Conservation (phyloP, 2,329 filamentous ascomycete genomes). For the Monilinia fructigena region DNA sequence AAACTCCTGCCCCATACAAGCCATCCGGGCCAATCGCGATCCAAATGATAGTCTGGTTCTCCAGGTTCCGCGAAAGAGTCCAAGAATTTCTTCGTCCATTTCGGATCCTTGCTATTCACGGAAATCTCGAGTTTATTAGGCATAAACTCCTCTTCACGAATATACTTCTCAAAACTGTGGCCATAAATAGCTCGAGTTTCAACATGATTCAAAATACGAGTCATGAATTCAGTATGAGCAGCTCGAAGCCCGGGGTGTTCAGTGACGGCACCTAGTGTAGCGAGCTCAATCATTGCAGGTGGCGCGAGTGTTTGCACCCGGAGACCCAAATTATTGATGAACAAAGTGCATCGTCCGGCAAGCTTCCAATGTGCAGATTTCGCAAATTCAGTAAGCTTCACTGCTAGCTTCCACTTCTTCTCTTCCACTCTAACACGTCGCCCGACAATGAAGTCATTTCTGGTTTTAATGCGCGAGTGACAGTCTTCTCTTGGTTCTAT, state of each 20-base stretch:
- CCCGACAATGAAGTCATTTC: constrained; percentile 71
- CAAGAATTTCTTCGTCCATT: constrained; percentile 78
- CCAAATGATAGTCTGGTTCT: constrained; percentile 81
- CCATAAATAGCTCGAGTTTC: constrained; percentile 82
- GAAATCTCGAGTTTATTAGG: constrained; percentile 72
- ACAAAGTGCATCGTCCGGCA: constrained; percentile 82
- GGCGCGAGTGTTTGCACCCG: constrained; percentile 89
- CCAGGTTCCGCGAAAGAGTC: constrained; percentile 71
- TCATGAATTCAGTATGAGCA: constrained; percentile 78
- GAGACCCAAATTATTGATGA: constrained; percentile 85
- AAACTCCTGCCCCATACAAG: constrained; percentile 91
- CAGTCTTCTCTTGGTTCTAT: constrained; percentile 23
- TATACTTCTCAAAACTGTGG: constrained; percentile 84
- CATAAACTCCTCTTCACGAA: constrained; percentile 76
- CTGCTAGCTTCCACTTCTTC: constrained; percentile 76
- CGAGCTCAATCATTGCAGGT: constrained; percentile 76
- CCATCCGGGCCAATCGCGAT: constrained; percentile 92
- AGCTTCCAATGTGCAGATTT: constrained; percentile 94
- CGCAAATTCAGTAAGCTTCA: constrained; percentile 76
- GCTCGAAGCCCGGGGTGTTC: constrained; percentile 82
- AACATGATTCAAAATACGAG: constrained; percentile 74
- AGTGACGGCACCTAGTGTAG: constrained; percentile 80
- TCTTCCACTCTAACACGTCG: constrained; percentile 76
- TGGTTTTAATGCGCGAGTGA: constrained; percentile 56
- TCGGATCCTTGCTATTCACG: constrained; percentile 70